A percentile compares a stretch with the other conserved stretches of the same genome.
Evolutionary conservation across 2,329 filamentous ascomycete species (phyloP).

Genomic region (Botryotinia calthae): DNA sequence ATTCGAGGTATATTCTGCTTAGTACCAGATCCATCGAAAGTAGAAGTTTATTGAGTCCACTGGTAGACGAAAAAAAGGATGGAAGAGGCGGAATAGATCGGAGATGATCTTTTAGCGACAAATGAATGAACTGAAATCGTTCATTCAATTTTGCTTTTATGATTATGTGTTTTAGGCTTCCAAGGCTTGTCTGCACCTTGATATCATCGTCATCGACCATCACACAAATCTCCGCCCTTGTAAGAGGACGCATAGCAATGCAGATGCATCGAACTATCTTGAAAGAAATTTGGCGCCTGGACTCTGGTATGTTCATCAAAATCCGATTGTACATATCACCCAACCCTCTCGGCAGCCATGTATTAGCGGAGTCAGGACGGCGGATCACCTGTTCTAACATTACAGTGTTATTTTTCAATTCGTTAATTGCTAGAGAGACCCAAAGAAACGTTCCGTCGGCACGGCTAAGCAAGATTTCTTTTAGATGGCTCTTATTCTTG

Average conservation of each 20-base stretch:
- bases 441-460: too few relatives aligned
- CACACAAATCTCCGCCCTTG: not conserved
- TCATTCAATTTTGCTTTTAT: not conserved
- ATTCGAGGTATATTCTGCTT: too few relatives aligned
- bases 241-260: not conserved
- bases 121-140: not conserved
- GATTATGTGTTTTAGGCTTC: not conserved
- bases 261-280: not conserved
- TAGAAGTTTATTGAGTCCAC: too few relatives aligned
- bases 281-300: not conserved
- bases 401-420: not conserved
- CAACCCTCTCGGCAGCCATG: not conserved
- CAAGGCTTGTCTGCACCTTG: not conserved
- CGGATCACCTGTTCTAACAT: not conserved
- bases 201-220: not conserved
- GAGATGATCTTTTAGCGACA: not conserved
- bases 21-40: too few relatives aligned
- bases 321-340: not conserved
- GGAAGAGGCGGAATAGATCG: not conserved
- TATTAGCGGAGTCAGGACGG: not conserved
- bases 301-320: not conserved
- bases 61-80: too few relatives aligned
- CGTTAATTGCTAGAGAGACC: not conserved
- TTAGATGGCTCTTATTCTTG: not conserved
- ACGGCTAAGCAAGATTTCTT: not conserved